Evolutionary conservation across 805 yeast species (phyloP).

Genomic region (Starmera quercuum): DNA sequence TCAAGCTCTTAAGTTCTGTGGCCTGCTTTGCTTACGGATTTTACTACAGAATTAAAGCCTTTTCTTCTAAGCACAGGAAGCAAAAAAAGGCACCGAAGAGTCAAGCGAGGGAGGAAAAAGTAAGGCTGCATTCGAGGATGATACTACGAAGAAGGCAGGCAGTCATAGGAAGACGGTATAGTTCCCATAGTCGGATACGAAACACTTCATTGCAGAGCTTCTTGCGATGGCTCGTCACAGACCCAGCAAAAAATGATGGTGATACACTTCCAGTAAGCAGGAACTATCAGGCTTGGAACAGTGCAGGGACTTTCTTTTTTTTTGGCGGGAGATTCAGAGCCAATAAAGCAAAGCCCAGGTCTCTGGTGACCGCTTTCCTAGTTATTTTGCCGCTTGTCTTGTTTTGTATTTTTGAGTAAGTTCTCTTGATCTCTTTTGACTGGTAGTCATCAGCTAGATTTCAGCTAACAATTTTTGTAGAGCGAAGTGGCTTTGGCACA

Average conservation of each 20-base stretch:
- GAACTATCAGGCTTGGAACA: conserved; percentile 38
- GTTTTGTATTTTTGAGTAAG: conserved; percentile 41
- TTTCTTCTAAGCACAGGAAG: no score
- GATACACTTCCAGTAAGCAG: conserved; percentile 1
- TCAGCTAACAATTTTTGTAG: conserved; percentile 4
- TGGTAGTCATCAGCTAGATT: neutral
- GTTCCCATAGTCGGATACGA: neutral
- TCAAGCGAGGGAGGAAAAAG: no score
- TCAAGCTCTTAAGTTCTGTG: no score
- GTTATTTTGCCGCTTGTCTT: conserved; percentile 42
- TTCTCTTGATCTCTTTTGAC: neutral
- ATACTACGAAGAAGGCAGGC: neutral
- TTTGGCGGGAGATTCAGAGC: conserved; percentile 60
- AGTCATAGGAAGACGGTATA: neutral
- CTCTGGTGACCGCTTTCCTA: conserved; percentile 25
- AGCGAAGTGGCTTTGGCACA: conserved; percentile 48
- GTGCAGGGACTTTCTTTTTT: conserved; percentile 39
- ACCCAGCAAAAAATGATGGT: neutral
- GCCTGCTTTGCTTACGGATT: no score
- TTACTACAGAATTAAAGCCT: no score
- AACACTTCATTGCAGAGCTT: conserved; percentile 3
- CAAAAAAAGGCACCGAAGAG: no score
- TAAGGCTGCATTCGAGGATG: no score
- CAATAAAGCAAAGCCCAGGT: conserved; percentile 31
- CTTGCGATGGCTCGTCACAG: conserved; percentile 17